phyloP scores from a whole-genome alignment of 768 basidiomycete genomes.

The Atractiella rhizophila region DNA sequence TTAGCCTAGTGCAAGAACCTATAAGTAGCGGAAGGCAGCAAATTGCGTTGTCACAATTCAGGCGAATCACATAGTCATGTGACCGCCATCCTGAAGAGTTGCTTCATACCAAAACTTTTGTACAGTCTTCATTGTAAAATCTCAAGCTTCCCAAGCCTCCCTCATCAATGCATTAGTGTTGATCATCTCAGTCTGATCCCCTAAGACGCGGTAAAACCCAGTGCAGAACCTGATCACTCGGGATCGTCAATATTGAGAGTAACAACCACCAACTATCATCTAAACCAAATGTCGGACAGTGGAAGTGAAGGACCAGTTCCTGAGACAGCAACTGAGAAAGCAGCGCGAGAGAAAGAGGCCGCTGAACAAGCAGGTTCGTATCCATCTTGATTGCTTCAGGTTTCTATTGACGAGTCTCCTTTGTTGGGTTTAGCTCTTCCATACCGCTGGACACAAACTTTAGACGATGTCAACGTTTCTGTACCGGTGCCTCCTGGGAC shows the following conservation, averaged over 20 bases:
- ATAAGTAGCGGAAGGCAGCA: too few relatives aligned
- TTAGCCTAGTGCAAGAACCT: too few relatives aligned
- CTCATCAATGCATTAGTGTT: background rate
- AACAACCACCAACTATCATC: background rate
- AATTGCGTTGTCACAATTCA: too few relatives aligned
- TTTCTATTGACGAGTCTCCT: background rate
- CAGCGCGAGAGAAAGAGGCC: slow-evolving; percentile 40
- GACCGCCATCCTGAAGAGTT: too few relatives aligned
- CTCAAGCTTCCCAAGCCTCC: background rate
- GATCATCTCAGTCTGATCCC: background rate
- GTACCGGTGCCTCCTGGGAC: slow-evolving; percentile 73
- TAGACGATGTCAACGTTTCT: slow-evolving; percentile 58
- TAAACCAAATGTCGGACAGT: background rate
- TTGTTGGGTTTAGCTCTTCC: slow-evolving; percentile 30
- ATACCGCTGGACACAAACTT: slow-evolving; percentile 71
- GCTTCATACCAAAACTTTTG: too few relatives aligned
- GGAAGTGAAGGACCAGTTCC: slow-evolving; percentile 41
- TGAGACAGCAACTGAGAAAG: slow-evolving; percentile 50
- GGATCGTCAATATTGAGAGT: too few relatives aligned
- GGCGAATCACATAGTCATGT: too few relatives aligned
- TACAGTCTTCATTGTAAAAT: too few relatives aligned
- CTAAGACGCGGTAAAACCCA: too few relatives aligned
- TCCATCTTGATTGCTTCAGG: background rate
- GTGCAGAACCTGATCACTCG: too few relatives aligned
- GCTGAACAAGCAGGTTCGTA: slow-evolving; percentile 59